A percentile compares a stretch with the other conserved stretches of the same genome.
Evolutionary conservation across 2,329 filamentous ascomycete species (phyloP).

Genomic region (Trichoderma lentiforme): DNA sequence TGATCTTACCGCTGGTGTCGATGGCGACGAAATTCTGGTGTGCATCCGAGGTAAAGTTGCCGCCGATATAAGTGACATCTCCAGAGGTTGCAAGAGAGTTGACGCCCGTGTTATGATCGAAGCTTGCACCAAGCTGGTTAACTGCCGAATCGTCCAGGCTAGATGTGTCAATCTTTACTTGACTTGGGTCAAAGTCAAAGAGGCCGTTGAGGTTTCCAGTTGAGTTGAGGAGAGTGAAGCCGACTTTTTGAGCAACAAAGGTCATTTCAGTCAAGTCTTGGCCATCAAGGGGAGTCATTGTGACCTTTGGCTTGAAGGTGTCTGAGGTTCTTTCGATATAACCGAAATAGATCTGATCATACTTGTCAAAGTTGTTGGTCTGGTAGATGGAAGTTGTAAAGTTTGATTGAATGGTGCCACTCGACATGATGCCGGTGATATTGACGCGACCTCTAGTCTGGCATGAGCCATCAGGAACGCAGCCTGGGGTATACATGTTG

Average conservation of each 20-base stretch:
- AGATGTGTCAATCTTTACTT: slow-evolving; percentile 50
- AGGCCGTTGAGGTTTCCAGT: slow-evolving; percentile 83
- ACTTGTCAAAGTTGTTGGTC: slow-evolving; percentile 95
- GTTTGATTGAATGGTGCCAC: slow-evolving; percentile 42
- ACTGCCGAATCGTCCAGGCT: slow-evolving; percentile 70
- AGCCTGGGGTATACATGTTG: slow-evolving; percentile 89
- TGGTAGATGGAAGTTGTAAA: slow-evolving; percentile 70
- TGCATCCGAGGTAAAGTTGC: slow-evolving; percentile 71
- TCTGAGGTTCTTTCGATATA: slow-evolving; percentile 71
- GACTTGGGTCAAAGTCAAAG: slow-evolving; percentile 76
- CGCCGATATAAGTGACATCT: slow-evolving; percentile 70
- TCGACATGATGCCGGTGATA: slow-evolving; percentile 69
- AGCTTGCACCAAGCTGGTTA: slow-evolving; percentile 69
- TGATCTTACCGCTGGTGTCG: slow-evolving; percentile 57
- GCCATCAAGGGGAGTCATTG: slow-evolving; percentile 64
- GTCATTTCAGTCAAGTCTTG: slow-evolving; percentile 63
- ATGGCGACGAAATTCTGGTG: slow-evolving; percentile 77
- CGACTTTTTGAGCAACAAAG: slow-evolving; percentile 85
- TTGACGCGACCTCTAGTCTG: slow-evolving; percentile 73
- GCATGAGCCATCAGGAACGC: slow-evolving; percentile 75
- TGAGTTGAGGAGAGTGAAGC: slow-evolving; percentile 70
- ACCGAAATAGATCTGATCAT: slow-evolving; percentile 86
- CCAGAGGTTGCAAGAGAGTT: slow-evolving; percentile 63
- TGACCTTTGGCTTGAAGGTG: slow-evolving; percentile 77
- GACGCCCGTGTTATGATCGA: slow-evolving; percentile 66